Evolutionary conservation across 176 grass and related monocot species (phyloP).

Genomic region (Hordeum marinum): DNA sequence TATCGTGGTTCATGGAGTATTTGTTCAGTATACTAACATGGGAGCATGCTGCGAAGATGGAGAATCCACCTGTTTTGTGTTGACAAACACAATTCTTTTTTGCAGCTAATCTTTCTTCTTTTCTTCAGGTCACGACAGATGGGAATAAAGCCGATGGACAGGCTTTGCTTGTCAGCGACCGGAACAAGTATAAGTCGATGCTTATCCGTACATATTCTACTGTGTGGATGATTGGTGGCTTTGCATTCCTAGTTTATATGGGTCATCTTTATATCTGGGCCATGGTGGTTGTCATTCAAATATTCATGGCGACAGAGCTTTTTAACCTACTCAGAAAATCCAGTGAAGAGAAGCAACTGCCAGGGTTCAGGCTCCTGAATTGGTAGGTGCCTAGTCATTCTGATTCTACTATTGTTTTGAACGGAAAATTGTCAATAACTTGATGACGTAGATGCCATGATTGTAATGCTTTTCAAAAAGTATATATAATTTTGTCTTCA

Average conservation of each 20-base stretch:
- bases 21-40: neutral
- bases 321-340: constrained; percentile 86
- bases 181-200: constrained; percentile 94
- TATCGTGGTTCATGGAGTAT: neutral
- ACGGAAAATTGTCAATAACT: neutral
- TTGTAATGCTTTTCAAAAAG: neutral
- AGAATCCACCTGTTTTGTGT: neutral
- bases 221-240: constrained; percentile 90
- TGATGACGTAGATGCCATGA: neutral
- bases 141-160: constrained; percentile 59
- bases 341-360: constrained; percentile 82
- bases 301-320: constrained; percentile 92
- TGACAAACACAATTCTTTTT: neutral
- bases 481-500: neutral
- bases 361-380: constrained; percentile 90
- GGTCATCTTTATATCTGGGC: constrained; percentile 99
- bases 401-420: constrained; percentile 1
- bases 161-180: constrained; percentile 80
- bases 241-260: constrained; percentile 73
- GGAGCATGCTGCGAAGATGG: neutral
- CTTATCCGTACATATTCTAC: constrained; percentile 96
- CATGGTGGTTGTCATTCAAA: constrained; percentile 96
- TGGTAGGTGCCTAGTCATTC: constrained; percentile 43
- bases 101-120: neutral
- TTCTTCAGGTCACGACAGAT: constrained; percentile 59